Evolutionary conservation across 768 basidiomycete species (phyloP).

Genomic region (Calocybe indica): DNA sequence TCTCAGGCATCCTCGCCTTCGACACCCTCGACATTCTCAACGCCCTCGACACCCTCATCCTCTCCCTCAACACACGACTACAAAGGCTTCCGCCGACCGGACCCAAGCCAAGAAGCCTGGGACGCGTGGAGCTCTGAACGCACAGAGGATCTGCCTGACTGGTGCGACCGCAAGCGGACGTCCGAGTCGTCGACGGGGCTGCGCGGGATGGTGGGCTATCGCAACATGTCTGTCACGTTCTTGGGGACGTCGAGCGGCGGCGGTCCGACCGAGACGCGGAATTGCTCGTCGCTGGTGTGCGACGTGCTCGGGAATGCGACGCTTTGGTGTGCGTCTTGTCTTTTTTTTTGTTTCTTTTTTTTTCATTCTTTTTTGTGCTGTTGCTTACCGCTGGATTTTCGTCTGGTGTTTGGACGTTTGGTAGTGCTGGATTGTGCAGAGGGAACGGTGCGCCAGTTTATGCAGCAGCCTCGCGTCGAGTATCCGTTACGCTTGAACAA

Average conservation of each 20-base stretch:
- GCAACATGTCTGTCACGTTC: constrained; percentile 56
- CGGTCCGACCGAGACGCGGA: constrained; percentile 66
- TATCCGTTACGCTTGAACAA: constrained; percentile 31
- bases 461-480: constrained; percentile 37
- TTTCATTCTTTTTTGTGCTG: neutral
- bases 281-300: constrained; percentile 70
- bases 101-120: too few species aligned
- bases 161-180: too few species aligned
- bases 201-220: neutral
- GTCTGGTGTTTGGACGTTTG: constrained; percentile 1
- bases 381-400: neutral
- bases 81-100: too few species aligned
- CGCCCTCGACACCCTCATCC: too few species aligned
- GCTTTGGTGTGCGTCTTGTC: constrained; percentile 56
- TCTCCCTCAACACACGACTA: too few species aligned
- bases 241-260: constrained; percentile 75
- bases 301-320: constrained; percentile 47
- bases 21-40: too few species aligned
- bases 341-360: neutral
- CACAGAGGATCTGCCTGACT: too few species aligned
- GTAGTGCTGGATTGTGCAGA: constrained; percentile 80
- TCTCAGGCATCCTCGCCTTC: too few species aligned
- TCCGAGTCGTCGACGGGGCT: too few species aligned
- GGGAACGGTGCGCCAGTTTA: constrained; percentile 70
- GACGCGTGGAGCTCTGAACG: too few species aligned